Evolutionary conservation across 495 filamentous ascomycete species (phyloP), one percentile per base, ranked within the genome.

Genomic region (Thozetella sp.): DNA sequence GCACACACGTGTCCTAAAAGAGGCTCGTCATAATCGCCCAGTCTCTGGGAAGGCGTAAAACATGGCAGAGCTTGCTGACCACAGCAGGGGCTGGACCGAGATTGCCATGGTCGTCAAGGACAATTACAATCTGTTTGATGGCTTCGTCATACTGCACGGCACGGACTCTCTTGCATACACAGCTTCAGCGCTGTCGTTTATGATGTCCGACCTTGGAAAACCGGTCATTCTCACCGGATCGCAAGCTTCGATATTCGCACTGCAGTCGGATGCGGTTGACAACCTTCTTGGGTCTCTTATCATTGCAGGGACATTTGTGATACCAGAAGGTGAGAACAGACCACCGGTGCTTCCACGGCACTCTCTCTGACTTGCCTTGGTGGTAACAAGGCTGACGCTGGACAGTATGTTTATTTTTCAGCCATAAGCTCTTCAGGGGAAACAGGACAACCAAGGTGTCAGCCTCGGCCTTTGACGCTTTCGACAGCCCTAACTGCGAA

Each of bases 181-280:
- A 1, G 91, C 90, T 66, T 97, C 93, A 3, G 93, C 93, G 2
- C 78, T 98, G 53, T 93, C 91, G 63, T 98, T 97, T 76, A 97
- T 97, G 93, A 81, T 98, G 60, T 86, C 90, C 53, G 90, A 96
- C 65, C 80, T 99, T 1, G 93, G 92, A 6, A 97, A 97, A 73
- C 90, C 94, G 2, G 90, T 97, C 52, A 88, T 98, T 54, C 76
- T 98, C 19, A 97, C 93, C 0, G 94, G 93, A 0, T 93, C 92
- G 1, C 95, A 99, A 75, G 90, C 93, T 0, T 91, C 93, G 22
- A 99, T 99, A 82, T 86, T 94, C 25, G 89, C 93, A 55, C 83
- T 97, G 20, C 93, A 97, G 69, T 96, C 89, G 37, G 95, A 99
- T 73, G 95, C 95, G 4, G 91, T 92, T n/a, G 93, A 97, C 73